Base-by-base conservation (phyloP, 768 basidiomycete genomes). In the Tylopilus sp. region DNA sequence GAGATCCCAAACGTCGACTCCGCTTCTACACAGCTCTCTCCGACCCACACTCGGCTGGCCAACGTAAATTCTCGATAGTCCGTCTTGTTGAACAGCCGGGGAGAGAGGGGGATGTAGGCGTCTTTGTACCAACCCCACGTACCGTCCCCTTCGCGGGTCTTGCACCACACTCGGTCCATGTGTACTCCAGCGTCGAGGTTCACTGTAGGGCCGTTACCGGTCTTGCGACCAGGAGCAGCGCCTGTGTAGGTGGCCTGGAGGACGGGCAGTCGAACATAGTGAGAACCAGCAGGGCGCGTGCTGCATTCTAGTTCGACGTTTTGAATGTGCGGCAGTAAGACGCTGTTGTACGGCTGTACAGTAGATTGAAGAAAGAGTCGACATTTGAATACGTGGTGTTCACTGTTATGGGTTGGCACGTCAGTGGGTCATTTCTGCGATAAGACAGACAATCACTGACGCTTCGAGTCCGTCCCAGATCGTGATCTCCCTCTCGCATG, bases 61-160 rank as follows among this genome's bases (percentile, higher is more conserved):
- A 80, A 50, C 31, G 60, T 61, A 57, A 81, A 80, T 40, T 65
- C 59, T 17, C 75, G 66, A 40, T 75, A 75, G 53, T 79, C 79
- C 47, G 68, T 66, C 64, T 73, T 75, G 22, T 68, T 63, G 52
- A 81, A 80, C 21, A 81, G 52, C n/a, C 62, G 53, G 7, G 74
- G 68, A 7, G 79, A 78, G 25, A 81, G 64, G 0, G 80, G 80
- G 9, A 79, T 67, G 69, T 72, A 78, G 53, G 75, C 70, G 39
- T 71, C 40, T 25, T 73, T 59, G 28, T 53, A 60, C 71, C 70
- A 73, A 31, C 66, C 69, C 47, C 60, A 64, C 10, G 48, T 52
- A 21, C 63, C 58, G 17, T 66, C 57, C 7, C 35, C 48, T 5
- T 59, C 33, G 35, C 11, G 35, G 22, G 30, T 31, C 30, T 53